A percentile compares a stretch with the other conserved stretches of the same genome.
These are phyloP conservation scores for Jacaranda mimosifolia DNA, from an alignment of 257 asterid species.

Conservation along the genomic window DNA sequence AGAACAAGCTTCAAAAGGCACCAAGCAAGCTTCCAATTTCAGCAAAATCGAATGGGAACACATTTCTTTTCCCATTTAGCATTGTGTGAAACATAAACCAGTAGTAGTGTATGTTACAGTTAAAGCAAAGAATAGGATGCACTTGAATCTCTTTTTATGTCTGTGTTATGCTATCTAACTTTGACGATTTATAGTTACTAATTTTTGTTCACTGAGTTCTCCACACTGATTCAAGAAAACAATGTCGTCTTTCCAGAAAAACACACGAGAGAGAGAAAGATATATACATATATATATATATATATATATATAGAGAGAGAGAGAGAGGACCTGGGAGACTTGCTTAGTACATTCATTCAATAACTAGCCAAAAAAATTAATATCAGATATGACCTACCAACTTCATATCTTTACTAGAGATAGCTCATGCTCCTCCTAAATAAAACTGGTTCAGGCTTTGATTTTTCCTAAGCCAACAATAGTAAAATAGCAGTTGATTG, in stretches of 20 bases:
- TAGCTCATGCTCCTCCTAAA: background rate
- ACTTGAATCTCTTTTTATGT: background rate
- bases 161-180: background rate
- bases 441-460: background rate
- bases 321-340: background rate
- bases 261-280: too few species aligned
- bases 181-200: background rate
- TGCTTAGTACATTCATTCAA: background rate
- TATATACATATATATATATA: too few species aligned
- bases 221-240: constrained; percentile 23
- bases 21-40: too few species aligned
- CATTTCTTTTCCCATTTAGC: background rate
- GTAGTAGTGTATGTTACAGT: background rate
- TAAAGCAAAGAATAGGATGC: background rate
- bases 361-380: background rate
- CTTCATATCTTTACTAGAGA: constrained; percentile 1
- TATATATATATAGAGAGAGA: background rate
- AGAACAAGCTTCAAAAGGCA: background rate
- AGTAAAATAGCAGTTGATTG: background rate
- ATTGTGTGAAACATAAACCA: background rate
- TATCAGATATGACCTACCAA: background rate
- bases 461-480: background rate
- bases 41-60: too few species aligned
- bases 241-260: too few species aligned
- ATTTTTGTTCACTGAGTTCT: background rate